Evolutionary conservation across 179 eudicot genomes (phyloP).

Genomic region (Carnegiea gigantea): DNA sequence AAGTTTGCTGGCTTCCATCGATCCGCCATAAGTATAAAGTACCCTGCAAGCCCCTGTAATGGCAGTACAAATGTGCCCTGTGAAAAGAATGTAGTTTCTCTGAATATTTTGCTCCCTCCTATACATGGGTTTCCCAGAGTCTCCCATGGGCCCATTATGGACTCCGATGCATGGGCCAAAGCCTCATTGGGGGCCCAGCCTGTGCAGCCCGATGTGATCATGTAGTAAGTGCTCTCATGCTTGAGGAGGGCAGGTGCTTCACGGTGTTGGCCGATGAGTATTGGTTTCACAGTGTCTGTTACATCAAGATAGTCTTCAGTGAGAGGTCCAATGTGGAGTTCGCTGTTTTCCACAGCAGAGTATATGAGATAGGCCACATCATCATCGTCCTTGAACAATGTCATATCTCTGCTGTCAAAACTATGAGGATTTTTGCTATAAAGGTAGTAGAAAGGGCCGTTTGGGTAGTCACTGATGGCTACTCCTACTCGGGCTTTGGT

Average conservation of each 20-base stretch:
- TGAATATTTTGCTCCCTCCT: constrained; percentile 68
- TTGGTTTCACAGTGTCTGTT: constrained; percentile 49
- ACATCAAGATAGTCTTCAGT: constrained; percentile 71
- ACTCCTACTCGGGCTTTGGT: constrained; percentile 88
- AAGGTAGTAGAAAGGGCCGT: constrained; percentile 82
- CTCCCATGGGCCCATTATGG: constrained; percentile 91
- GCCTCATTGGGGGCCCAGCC: constrained; percentile 99
- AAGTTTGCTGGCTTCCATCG: constrained; percentile 93
- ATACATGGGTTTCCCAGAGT: constrained; percentile 84
- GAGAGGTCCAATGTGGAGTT: constrained; percentile 90
- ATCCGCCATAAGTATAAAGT: constrained; percentile 85
- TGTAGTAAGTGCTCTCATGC: constrained; percentile 78
- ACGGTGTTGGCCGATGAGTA: constrained; percentile 73
- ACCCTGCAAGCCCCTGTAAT: constrained; percentile 59
- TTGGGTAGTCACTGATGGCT: constrained; percentile 69
- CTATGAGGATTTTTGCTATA: constrained; percentile 81
- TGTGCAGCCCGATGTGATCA: constrained; percentile 92
- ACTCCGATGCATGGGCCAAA: constrained; percentile 74
- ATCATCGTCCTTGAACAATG: constrained; percentile 88
- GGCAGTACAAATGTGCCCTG: constrained; percentile 92
- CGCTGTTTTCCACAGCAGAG: constrained; percentile 85
- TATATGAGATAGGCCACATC: constrained; percentile 74
- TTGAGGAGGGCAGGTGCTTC: constrained; percentile 95
- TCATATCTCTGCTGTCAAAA: constrained; percentile 91
- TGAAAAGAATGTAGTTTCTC: constrained; percentile 76